phyloP scores from a whole-genome alignment of 2,329 filamentous ascomycete genomes.

The Chaetothyriales sp. region DNA sequence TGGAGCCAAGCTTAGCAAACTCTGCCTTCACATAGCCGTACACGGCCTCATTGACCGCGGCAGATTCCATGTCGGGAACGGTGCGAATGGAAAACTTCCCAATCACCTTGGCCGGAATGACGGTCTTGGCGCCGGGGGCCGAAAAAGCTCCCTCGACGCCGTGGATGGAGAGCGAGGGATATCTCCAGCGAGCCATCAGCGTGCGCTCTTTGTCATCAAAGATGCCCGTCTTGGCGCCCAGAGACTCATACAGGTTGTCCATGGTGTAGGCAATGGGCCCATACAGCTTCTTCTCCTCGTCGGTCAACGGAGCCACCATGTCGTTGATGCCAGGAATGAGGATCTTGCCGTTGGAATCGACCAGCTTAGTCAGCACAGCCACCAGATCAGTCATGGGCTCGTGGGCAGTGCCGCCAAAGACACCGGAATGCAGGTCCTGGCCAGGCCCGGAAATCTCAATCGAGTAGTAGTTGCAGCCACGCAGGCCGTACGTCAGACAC shows the following conservation, averaged over 20 bases:
- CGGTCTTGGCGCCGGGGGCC: slow-evolving; percentile 87
- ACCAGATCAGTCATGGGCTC: slow-evolving; percentile 97
- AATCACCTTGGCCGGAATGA: slow-evolving; percentile 93
- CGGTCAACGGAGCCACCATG: slow-evolving; percentile 75
- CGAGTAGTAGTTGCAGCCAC: slow-evolving; percentile 96
- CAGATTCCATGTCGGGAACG: slow-evolving; percentile 92
- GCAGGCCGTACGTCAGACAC: slow-evolving; percentile 90
- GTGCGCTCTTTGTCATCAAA: slow-evolving; percentile 79
- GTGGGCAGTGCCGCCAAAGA: slow-evolving; percentile 90
- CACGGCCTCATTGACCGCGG: slow-evolving; percentile 73
- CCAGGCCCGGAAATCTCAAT: slow-evolving; percentile 81
- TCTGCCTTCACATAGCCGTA: slow-evolving; percentile 70
- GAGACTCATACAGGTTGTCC: slow-evolving; percentile 82
- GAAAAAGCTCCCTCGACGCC: slow-evolving; percentile 92
- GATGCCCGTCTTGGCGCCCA: slow-evolving; percentile 80
- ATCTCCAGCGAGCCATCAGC: slow-evolving; percentile 92
- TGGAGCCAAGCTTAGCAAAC: slow-evolving; percentile 76
- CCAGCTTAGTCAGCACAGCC: slow-evolving; percentile 65
- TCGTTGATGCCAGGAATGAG: slow-evolving; percentile 87
- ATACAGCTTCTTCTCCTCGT: slow-evolving; percentile 81
- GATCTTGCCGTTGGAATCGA: slow-evolving; percentile 85
- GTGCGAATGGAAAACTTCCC: slow-evolving; percentile 98
- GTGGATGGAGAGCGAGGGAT: slow-evolving; percentile 85
- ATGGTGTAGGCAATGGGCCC: slow-evolving; percentile 86
- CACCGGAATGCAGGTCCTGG: slow-evolving; percentile 88